Evolutionary conservation across 2,329 filamentous ascomycete genomes (phyloP), one percentile per base, ranked within the genome.

Genomic region (Sporothrix humicola): DNA sequence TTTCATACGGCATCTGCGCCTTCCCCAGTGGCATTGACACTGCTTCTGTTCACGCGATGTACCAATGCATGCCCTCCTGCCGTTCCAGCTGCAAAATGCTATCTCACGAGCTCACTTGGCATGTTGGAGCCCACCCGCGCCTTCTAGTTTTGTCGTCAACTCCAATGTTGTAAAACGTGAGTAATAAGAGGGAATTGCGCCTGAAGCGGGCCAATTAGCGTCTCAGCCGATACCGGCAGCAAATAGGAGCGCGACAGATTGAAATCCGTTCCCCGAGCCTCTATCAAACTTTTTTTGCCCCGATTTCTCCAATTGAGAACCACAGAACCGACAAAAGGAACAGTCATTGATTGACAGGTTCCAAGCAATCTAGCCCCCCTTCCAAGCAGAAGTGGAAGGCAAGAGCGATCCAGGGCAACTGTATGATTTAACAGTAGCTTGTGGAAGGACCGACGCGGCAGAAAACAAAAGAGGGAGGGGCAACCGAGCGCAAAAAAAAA

Each of bases 211-310:
- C 73, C 73, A 74, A 74, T 72, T 58, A 71, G 73, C 59, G 71
- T 12, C 48, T 52, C 69, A 61, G 74, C 75, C 75, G 75, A 74
- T 76, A 76, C 72, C 75, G 75, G 75, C 74, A 75, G 66, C 75
- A 76, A 76, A 76, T 76, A 56, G 50, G 74, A 75, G 72, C 17
- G 9, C 70, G 70, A 72, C 72, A 56, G 73, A 75, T 76, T 66
- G 71, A 72, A 75, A 76, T 76, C 73, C 20, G 50, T 66, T 13
- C 37, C 59, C 20, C 61, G 20, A 48, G 61, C 61, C 10, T 31
- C 58, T 48, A 66, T 65, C 37, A 66, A 65, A 42, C 20, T 44
- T 65, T 50, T 70, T 61, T 65, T 71, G 70, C 46, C 52, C 63
- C 56, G 48, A 65, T 65, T 44, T 54, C 56, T 68, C 50, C n/a